Evolutionary conservation across 108 stramenopile genomes (phyloP).

Genomic region (Craspedostauros australis): DNA sequence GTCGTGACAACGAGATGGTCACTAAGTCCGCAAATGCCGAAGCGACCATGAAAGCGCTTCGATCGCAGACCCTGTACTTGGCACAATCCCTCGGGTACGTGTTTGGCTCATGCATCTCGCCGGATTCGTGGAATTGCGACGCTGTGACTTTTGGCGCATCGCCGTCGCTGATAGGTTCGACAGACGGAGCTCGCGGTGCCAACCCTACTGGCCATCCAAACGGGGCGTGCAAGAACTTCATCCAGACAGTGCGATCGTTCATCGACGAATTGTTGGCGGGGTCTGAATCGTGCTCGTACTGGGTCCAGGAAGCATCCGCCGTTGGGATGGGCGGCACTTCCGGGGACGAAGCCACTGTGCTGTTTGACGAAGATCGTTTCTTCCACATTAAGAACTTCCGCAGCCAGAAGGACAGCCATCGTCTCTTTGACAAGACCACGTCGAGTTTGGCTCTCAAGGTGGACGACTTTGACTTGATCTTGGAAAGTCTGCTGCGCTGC

Average conservation of each 20-base stretch:
- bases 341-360: constrained; percentile 47
- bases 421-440: constrained; percentile 24
- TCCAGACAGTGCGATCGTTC: too few species aligned
- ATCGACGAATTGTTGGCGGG: constrained; percentile 14
- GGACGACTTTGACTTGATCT: constrained; percentile 61
- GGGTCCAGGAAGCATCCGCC: constrained; percentile 55
- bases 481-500: constrained; percentile 76
- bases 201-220: too few species aligned
- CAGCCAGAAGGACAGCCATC: constrained; percentile 19
- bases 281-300: constrained; percentile 60
- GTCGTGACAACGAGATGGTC: constrained; percentile 40
- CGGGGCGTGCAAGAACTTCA: too few species aligned
- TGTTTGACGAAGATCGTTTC: constrained; percentile 84
- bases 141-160: constrained; percentile 21
- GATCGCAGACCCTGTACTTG: constrained; percentile 66
- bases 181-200: too few species aligned
- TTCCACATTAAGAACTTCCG: constrained; percentile 58
- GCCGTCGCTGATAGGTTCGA: not conserved
- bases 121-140: constrained; percentile 65
- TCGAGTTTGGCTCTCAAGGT: constrained; percentile 37
- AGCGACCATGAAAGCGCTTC: constrained; percentile 37
- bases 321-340: constrained; percentile 11
- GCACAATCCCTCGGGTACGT: constrained; percentile 63
- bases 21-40: constrained; percentile 19
- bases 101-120: constrained; percentile 48